These are phyloP conservation scores for Punica granatum DNA, from an alignment of 345 rosid genomes.

Conservation along the genomic window DNA sequence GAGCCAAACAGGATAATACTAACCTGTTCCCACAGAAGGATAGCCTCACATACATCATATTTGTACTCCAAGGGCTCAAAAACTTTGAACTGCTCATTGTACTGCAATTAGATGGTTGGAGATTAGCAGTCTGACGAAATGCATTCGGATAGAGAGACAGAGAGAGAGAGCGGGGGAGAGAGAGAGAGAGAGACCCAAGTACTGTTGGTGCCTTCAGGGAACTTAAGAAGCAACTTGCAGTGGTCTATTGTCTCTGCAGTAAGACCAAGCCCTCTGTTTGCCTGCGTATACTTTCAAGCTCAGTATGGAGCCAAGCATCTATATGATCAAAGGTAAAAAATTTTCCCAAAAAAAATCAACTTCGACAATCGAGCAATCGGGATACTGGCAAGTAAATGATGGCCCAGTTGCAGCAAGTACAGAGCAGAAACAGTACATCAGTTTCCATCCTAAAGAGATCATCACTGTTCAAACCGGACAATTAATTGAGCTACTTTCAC, in stretches of 20 bases:
- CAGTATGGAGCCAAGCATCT: background rate
- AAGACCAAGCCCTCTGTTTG: constrained; percentile 85
- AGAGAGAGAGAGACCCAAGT: constrained; percentile 58
- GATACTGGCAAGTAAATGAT: background rate
- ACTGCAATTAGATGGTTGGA: constrained; percentile 33
- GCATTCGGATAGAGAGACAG: too few species aligned
- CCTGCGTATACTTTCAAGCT: constrained; percentile 29
- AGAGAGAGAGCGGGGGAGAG: constrained; percentile 3
- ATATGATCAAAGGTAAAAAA: background rate
- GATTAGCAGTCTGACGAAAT: background rate
- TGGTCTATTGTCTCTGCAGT: constrained; percentile 61
- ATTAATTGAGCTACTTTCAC: background rate
- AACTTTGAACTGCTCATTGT: constrained; percentile 73
- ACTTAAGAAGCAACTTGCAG: constrained; percentile 75
- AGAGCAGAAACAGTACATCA: background rate
- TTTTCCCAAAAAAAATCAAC: background rate
- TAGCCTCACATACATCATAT: constrained; percentile 81
- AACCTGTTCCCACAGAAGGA: constrained; percentile 98
- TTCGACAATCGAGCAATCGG: background rate
- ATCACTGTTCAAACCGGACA: background rate
- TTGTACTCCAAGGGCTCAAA: constrained; percentile 86
- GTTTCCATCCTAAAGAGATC: background rate
- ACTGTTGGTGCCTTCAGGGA: constrained; percentile 92
- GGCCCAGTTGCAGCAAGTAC: background rate
- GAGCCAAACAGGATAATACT: constrained; percentile 9